Base-by-base conservation (phyloP, 116 monocot species). In the Iris pallida region DNA sequence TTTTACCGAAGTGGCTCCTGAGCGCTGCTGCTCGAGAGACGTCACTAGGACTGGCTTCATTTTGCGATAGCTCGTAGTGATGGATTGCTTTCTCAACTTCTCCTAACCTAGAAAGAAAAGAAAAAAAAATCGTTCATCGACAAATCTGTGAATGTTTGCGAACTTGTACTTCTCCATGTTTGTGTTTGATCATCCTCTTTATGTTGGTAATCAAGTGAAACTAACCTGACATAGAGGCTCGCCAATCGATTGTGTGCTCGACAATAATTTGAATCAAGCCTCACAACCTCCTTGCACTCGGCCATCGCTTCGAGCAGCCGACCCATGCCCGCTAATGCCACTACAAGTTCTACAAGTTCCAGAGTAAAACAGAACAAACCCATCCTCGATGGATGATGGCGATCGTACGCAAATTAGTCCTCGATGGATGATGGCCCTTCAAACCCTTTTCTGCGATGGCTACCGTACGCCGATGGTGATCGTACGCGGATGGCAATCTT, bases 241-340 rank as follows among this genome's bases (percentile, higher is more conserved):
- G 82, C 88, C 45, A 88, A 53, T 20, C 82, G 68, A 14, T 76
- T 69, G 45, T 88, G 88, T 3, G 85, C 88, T 65, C 82, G 57
- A 45, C 44, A 64, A 53, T 78, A 85, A 0, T 55, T 78, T 4
- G 77, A 73, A 65, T 91, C 82, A 12, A 91, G 80, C 63, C 78
- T 68, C 4, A 85, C 78, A 2, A 84, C 87, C 60, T 87, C 91
- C 66, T 64, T 82, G 51, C 91, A 91, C n/a, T 77, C 79, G 0
- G 40, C 52, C 17, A 78, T 78, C 0, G 91, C 91, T 53, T 91
- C 87, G 8, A 91, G 66, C 8, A 87, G 46, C 73, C 65, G 66
- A 0, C 91, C 82, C 53, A 91, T 54, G 16, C 70, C 80, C 2
- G 67, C 59, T 4, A 87, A 71, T n/a, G 82, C 82, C 0, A n/a